phyloP scores from a whole-genome alignment of 1,139 yeast genomes.

The Groenewaldozyma sp. region DNA sequence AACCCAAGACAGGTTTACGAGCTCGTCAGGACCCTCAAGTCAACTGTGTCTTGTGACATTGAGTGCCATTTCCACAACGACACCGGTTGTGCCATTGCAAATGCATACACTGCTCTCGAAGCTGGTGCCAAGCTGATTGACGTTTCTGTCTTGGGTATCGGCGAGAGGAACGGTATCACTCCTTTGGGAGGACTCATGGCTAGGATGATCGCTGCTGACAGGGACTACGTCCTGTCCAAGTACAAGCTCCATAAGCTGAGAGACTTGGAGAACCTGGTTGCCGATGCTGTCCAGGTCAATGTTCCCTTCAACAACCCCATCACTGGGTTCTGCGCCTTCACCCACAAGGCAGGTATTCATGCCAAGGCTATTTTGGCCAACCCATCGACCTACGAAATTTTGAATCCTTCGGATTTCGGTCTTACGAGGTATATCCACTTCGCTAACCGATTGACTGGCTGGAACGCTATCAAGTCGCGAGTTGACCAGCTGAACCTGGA shows the following conservation, averaged over 20 bases:
- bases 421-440: conserved; percentile 92
- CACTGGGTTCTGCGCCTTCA: conserved; percentile 98
- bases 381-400: conserved; percentile 95
- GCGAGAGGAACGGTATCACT: conserved; percentile 98
- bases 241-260: conserved; percentile 93
- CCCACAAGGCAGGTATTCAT: conserved; percentile 99
- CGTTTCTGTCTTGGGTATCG: conserved; percentile 93
- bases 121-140: conserved; percentile 96
- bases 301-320: conserved; percentile 98
- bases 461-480: conserved; percentile 98
- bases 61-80: conserved; percentile 99
- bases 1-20: conserved; percentile 98
- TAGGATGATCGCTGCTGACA: conserved; percentile 97
- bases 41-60: conserved; percentile 92
- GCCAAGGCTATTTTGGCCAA: conserved; percentile 98
- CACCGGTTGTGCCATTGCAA: conserved; percentile 98
- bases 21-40: conserved; percentile 83
- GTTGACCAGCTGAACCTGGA: conserved; percentile 92
- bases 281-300: conserved; percentile 94
- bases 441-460: conserved; percentile 95
- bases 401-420: conserved; percentile 92
- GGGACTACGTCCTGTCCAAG: conserved; percentile 90
- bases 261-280: conserved; percentile 91
- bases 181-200: conserved; percentile 98
- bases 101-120: conserved; percentile 95